These are phyloP conservation scores for Thymus quinquecostatus DNA, from an alignment of 257 asterid genomes.

Conservation along the genomic window DNA sequence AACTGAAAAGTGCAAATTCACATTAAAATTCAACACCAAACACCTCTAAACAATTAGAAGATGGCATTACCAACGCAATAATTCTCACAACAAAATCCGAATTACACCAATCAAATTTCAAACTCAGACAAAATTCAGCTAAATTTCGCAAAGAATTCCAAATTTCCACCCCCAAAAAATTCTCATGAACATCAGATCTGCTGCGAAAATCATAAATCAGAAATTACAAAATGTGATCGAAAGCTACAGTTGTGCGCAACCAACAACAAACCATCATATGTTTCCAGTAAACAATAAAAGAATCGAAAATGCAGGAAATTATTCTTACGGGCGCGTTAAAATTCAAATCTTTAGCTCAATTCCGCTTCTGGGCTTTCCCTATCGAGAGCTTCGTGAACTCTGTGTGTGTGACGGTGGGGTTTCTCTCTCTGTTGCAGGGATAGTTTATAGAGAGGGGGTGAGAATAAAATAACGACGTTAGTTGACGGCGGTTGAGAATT, in stretches of 20 bases:
- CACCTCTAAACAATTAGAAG: slow-evolving; percentile 13
- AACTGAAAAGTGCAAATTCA: slow-evolving; percentile 1
- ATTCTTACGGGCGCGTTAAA: slow-evolving; percentile 31
- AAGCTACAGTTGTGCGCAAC: slow-evolving; percentile 24
- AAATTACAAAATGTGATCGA: slow-evolving; percentile 25
- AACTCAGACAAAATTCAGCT: slow-evolving; percentile 12
- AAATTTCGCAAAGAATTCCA: neutral
- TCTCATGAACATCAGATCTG: slow-evolving; percentile 33
- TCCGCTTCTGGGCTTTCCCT: slow-evolving; percentile 28
- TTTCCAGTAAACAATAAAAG: neutral
- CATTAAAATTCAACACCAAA: slow-evolving; percentile 8
- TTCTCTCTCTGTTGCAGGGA: slow-evolving; percentile 42
- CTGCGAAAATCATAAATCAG: slow-evolving; percentile 18
- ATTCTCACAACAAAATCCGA: neutral
- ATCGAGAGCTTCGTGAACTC: slow-evolving; percentile 30
- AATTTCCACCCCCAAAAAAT: slow-evolving; percentile 1
- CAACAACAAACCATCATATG: neutral
- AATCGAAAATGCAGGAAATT: slow-evolving; percentile 23
- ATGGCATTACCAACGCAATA: slow-evolving; percentile 18
- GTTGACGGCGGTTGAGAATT: slow-evolving; percentile 52
- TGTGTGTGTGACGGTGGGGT: slow-evolving; percentile 37
- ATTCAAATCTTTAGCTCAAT: slow-evolving; percentile 12
- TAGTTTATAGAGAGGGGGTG: slow-evolving; percentile 34
- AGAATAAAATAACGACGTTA: slow-evolving; percentile 49
- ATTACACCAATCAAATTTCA: slow-evolving; percentile 27